Conservation (phyloP, 495 filamentous ascomycete species). For the Thermothielavioides terrestris region DNA sequence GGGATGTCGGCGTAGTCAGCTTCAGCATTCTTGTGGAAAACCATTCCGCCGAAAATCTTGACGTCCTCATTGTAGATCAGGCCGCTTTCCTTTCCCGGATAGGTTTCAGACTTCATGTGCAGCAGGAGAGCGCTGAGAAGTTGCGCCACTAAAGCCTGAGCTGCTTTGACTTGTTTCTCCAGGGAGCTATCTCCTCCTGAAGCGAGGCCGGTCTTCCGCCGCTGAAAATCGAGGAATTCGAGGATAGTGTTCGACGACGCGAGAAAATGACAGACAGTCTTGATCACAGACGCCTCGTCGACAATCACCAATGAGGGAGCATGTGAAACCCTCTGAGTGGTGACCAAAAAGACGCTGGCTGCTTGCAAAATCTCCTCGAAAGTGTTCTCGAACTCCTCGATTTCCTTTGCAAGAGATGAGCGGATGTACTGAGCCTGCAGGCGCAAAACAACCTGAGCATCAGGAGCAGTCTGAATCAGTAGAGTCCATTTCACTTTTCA, state of each 20-base stretch:
- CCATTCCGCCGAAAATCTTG: neutral
- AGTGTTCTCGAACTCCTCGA: constrained; percentile 6
- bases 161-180: constrained; percentile 7
- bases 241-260: constrained; percentile 10
- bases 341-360: constrained; percentile 4
- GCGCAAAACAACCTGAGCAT: neutral
- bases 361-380: constrained; percentile 7
- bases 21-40: constrained; percentile 3
- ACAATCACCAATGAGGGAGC: constrained; percentile 2
- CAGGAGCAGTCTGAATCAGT: neutral
- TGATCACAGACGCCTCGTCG: constrained; percentile 4
- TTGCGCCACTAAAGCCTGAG: neutral
- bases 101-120: constrained; percentile 4
- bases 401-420: neutral
- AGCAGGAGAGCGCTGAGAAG: constrained; percentile 2
- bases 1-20: neutral
- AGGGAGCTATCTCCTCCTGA: constrained; percentile 9
- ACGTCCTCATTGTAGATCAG: constrained; percentile 3
- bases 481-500: no score
- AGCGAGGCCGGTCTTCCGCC: neutral
- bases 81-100: constrained; percentile 10
- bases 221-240: constrained; percentile 5
- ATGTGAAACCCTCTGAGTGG: neutral
- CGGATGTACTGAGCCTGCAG: constrained; percentile 4
- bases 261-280: constrained; percentile 3